Evolutionary conservation across 345 rosid species (phyloP).

Genomic region (Populus ilicifolia): DNA sequence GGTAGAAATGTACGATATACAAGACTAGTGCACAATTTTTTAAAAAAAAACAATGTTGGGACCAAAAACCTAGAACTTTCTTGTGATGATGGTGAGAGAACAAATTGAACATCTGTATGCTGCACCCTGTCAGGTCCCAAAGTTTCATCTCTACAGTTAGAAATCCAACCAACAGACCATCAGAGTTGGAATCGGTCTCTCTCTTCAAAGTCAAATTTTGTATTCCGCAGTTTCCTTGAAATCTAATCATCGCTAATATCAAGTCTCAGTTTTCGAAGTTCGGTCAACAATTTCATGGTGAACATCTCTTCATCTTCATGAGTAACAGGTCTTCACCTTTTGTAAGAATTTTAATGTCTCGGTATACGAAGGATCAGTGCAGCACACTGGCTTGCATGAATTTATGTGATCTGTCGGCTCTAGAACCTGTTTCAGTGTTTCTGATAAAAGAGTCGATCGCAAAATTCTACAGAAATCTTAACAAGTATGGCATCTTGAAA

Average conservation of each 20-base stretch:
- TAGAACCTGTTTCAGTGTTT: constrained; percentile 56
- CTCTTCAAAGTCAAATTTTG: background rate
- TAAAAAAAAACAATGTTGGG: background rate
- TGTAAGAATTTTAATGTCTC: constrained; percentile 64
- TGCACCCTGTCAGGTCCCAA: background rate
- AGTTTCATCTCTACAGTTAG: background rate
- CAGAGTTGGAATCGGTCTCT: too few species aligned
- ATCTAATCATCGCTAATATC: too few species aligned
- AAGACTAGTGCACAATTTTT: constrained; percentile 8
- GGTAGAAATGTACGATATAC: background rate
- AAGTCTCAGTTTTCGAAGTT: background rate
- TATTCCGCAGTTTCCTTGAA: background rate
- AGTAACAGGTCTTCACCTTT: constrained; percentile 49
- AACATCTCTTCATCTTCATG: constrained; percentile 26
- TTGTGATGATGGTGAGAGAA: background rate
- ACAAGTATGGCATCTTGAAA: background rate
- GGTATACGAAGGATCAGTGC: constrained; percentile 68
- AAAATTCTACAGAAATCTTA: background rate
- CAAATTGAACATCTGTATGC: background rate
- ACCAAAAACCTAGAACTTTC: background rate
- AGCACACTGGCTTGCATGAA: constrained; percentile 90
- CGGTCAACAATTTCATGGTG: background rate
- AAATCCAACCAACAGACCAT: background rate
- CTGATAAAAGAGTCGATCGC: background rate
- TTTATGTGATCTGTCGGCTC: constrained; percentile 95